phyloP scores from a whole-genome alignment of 2,329 filamentous ascomycete species.

The Hymenoscyphus occultus region DNA sequence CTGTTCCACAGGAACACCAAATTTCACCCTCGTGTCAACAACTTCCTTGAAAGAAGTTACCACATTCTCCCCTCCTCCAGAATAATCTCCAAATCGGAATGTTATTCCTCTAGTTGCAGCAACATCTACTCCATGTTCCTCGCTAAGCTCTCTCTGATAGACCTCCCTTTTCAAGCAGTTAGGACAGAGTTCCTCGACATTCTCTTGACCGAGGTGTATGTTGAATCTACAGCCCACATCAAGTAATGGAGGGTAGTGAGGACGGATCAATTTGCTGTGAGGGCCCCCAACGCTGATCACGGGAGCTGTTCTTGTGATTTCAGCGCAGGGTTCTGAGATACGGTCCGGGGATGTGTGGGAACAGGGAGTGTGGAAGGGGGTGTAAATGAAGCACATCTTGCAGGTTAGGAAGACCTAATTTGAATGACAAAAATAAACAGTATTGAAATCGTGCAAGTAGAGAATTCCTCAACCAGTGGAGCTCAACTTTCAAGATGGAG shows the following conservation, averaged over 20 bases:
- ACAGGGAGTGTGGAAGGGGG: background rate
- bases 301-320: background rate
- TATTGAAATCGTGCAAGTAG: background rate
- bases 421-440: background rate
- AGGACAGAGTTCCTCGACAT: background rate
- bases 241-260: background rate
- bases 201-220: background rate
- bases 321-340: background rate
- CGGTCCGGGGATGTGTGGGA: background rate
- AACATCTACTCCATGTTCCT: background rate
- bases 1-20: background rate
- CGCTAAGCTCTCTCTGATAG: background rate
- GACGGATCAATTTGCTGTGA: background rate
- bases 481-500: background rate
- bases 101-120: background rate
- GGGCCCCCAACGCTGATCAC: background rate
- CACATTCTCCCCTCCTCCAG: background rate
- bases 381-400: background rate
- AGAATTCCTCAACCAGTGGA: background rate
- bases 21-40: background rate
- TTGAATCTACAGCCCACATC: background rate
- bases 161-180: background rate
- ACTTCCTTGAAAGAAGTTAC: background rate
- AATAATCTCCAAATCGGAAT: background rate
- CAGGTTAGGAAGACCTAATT: background rate